These are phyloP conservation scores for Paxillus rubicundulus DNA, from an alignment of 768 basidiomycete genomes.

Conservation along the genomic window DNA sequence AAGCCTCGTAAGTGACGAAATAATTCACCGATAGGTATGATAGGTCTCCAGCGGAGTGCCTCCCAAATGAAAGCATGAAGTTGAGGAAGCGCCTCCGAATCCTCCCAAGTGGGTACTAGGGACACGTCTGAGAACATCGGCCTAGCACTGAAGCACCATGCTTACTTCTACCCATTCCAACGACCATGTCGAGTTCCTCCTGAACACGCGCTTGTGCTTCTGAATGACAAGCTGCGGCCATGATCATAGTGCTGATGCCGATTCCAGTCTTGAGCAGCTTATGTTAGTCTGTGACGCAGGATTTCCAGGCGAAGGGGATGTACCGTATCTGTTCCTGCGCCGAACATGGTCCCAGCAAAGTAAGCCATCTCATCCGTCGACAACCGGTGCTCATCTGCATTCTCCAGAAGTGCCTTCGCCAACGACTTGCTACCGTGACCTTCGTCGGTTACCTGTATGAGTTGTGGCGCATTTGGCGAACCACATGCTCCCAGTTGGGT, in stretches of 20 bases:
- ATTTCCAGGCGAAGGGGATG: not conserved
- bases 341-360: conserved; percentile 57
- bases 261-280: conserved; percentile 38
- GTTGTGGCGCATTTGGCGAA: not conserved
- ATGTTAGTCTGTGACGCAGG: not conserved
- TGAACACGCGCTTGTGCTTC: conserved; percentile 49
- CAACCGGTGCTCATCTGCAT: conserved; percentile 43
- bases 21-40: conserved; percentile 22
- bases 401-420: conserved; percentile 50
- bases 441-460: conserved; percentile 7
- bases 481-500: too few species aligned
- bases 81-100: conserved; percentile 32
- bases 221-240: conserved; percentile 55
- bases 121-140: not conserved
- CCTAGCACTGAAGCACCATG: not conserved
- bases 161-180: conserved; percentile 39
- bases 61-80: conserved; percentile 37
- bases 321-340: conserved; percentile 56
- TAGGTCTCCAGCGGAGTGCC: conserved; percentile 35
- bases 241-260: conserved; percentile 47
- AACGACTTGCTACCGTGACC: conserved; percentile 33
- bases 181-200: conserved; percentile 50
- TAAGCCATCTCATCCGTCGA: conserved; percentile 54
- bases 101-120: conserved; percentile 36
- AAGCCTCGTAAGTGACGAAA: not conserved